Evolutionary conservation across 441 rosid species (phyloP).

Genomic region (Adansonia grandidieri): DNA sequence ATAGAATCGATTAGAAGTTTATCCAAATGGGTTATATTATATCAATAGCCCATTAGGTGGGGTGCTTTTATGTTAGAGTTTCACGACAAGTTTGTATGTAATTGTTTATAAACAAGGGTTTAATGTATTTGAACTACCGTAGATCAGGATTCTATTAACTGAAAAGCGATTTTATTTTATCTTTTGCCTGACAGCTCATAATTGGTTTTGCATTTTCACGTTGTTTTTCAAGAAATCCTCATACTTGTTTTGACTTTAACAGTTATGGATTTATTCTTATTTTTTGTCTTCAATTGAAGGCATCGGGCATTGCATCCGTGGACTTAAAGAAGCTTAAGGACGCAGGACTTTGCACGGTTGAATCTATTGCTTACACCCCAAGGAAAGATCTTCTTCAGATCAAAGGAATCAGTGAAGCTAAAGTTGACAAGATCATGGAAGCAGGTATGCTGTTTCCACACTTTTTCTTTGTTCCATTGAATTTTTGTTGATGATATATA

Average conservation of each 20-base stretch:
- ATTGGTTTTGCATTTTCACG: neutral
- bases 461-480: slow-evolving; percentile 17
- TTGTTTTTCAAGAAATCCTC: slow-evolving; percentile 2
- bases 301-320: slow-evolving; percentile 83
- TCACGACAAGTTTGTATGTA: slow-evolving; percentile 2
- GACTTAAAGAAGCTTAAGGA: slow-evolving; percentile 93
- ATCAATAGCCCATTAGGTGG: neutral
- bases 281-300: slow-evolving; percentile 39
- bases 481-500: neutral
- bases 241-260: neutral
- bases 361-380: slow-evolving; percentile 85
- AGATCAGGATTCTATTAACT: slow-evolving; percentile 1
- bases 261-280: neutral
- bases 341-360: slow-evolving; percentile 92
- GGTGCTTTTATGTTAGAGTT: neutral
- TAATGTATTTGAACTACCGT: neutral
- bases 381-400: slow-evolving; percentile 98
- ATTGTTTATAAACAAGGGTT: neutral
- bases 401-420: slow-evolving; percentile 95
- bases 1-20: neutral
- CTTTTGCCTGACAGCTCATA: neutral
- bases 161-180: neutral
- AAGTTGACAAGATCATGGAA: slow-evolving; percentile 90
- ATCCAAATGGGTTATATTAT: neutral
- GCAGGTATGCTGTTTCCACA: slow-evolving; percentile 51